Percentiles rank a stretch among this genome's conserved stretches.
These are phyloP conservation scores for Trametes villosa DNA, from an alignment of 768 basidiomycete species.

Conservation along the genomic window DNA sequence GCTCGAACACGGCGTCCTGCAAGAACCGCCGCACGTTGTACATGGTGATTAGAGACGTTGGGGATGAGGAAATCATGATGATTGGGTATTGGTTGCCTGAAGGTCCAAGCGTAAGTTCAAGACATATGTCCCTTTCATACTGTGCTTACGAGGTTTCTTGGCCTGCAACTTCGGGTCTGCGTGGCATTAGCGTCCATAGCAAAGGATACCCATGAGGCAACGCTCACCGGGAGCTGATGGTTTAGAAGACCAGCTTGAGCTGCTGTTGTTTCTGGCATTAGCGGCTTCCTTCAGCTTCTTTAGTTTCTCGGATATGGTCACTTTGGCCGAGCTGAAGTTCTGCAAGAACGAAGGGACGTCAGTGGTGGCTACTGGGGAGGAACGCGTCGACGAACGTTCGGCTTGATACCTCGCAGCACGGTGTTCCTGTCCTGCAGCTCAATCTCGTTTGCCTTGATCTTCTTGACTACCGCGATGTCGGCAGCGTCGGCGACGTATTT, in stretches of 20 bases:
- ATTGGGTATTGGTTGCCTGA: conserved; percentile 85
- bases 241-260: conserved; percentile 45
- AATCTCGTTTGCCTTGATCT: conserved; percentile 75
- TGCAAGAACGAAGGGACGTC: conserved; percentile 33
- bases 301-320: conserved; percentile 72
- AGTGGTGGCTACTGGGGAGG: not conserved
- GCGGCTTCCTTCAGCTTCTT: conserved; percentile 76
- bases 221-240: conserved; percentile 47
- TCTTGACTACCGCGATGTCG: conserved; percentile 87
- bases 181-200: not conserved
- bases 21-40: conserved; percentile 95
- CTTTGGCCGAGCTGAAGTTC: conserved; percentile 80
- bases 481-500: conserved; percentile 77
- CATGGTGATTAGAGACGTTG: conserved; percentile 95
- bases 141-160: conserved; percentile 63
- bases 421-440: conserved; percentile 83
- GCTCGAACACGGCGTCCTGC: conserved; percentile 82
- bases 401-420: conserved; percentile 81
- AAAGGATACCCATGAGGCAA: not conserved
- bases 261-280: conserved; percentile 34
- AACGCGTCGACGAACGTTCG: conserved; percentile 61
- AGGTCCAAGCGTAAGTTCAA: not conserved
- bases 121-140: not conserved
- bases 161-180: conserved; percentile 39
- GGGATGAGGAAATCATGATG: conserved; percentile 96